These are phyloP conservation scores for Juglanconis oblonga DNA, from an alignment of 2,329 filamentous ascomycete species.

Conservation along the genomic window DNA sequence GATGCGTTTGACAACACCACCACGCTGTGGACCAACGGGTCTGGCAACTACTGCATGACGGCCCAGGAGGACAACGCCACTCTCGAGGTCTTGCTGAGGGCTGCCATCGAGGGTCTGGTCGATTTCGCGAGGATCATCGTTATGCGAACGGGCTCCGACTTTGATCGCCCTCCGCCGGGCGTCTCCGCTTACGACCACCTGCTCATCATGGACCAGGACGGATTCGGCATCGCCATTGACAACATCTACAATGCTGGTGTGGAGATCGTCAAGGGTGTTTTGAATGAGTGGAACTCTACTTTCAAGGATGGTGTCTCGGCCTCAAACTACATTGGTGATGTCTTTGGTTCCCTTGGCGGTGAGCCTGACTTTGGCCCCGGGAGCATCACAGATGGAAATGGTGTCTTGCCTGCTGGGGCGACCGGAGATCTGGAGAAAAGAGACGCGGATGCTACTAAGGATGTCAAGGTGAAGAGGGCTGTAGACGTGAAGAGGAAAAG, in stretches of 20 bases:
- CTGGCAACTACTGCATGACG: constrained; percentile 65
- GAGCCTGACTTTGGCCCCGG: constrained; percentile 62
- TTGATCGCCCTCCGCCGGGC: constrained; percentile 64
- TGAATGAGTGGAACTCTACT: constrained; percentile 56
- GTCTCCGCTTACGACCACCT: constrained; percentile 58
- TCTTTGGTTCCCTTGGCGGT: constrained; percentile 67
- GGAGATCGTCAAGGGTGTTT: constrained; percentile 62
- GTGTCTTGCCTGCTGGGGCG: constrained; percentile 24
- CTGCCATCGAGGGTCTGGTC: constrained; percentile 52
- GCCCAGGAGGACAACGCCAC: constrained; percentile 72
- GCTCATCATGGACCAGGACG: constrained; percentile 58
- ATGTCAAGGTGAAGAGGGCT: constrained; percentile 2
- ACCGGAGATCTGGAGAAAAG: constrained; percentile 21
- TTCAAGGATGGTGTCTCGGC: constrained; percentile 57
- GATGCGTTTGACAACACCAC: constrained; percentile 66
- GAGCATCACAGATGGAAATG: constrained; percentile 37
- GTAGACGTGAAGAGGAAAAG: constrained; percentile 2
- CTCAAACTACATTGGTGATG: constrained; percentile 67
- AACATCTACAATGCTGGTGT: constrained; percentile 68
- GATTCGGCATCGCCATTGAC: constrained; percentile 58
- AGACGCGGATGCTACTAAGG: background rate
- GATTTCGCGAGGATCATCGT: constrained; percentile 68
- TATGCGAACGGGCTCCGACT: constrained; percentile 67
- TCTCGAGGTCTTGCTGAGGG: constrained; percentile 62
- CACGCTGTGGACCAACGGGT: constrained; percentile 63